Percentiles rank a stretch among this genome's conserved stretches.
These are phyloP conservation scores for Tephrocybe sp. DNA, from an alignment of 768 basidiomycete species.

Conservation along the genomic window DNA sequence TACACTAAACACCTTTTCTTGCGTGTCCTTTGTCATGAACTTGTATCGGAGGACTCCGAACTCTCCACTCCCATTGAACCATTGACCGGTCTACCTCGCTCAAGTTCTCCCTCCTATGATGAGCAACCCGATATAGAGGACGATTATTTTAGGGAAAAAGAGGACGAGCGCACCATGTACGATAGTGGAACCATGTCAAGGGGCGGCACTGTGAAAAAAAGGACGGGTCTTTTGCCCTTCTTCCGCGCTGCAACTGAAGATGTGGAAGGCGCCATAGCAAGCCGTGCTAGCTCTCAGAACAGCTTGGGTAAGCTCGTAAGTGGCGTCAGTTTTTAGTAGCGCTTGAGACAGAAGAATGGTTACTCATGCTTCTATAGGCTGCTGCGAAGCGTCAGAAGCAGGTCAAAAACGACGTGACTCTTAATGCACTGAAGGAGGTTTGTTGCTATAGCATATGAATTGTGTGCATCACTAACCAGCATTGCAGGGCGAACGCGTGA, in stretches of 20 bases:
- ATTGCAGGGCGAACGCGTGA: constrained; percentile 46
- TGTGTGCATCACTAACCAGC: not conserved
- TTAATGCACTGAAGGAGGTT: constrained; percentile 22
- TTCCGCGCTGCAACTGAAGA: constrained; percentile 10
- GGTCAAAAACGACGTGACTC: constrained; percentile 14
- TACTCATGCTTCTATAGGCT: constrained; percentile 10
- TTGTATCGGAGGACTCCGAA: constrained; percentile 37
- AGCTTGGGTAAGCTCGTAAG: constrained; percentile 15
- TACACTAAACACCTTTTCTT: constrained; percentile 72
- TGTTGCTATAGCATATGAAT: not conserved
- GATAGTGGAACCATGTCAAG: constrained; percentile 4
- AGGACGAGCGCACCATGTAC: constrained; percentile 13
- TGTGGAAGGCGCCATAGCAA: constrained; percentile 16
- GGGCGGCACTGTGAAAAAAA: constrained; percentile 10
- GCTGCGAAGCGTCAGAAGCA: constrained; percentile 12
- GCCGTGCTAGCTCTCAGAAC: constrained; percentile 6
- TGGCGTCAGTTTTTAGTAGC: not conserved
- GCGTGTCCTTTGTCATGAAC: constrained; percentile 63
- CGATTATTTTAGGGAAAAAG: constrained; percentile 5
- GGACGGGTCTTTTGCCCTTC: constrained; percentile 9
- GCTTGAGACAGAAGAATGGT: not conserved
- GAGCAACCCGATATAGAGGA: constrained; percentile 2
- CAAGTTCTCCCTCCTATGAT: constrained; percentile 34
- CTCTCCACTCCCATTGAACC: constrained; percentile 3
- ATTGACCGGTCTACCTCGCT: constrained; percentile 31